Evolutionary conservation across 1,284 basidiomycete species (phyloP).

Genomic region (Microbotryum silenes-acaulis): DNA sequence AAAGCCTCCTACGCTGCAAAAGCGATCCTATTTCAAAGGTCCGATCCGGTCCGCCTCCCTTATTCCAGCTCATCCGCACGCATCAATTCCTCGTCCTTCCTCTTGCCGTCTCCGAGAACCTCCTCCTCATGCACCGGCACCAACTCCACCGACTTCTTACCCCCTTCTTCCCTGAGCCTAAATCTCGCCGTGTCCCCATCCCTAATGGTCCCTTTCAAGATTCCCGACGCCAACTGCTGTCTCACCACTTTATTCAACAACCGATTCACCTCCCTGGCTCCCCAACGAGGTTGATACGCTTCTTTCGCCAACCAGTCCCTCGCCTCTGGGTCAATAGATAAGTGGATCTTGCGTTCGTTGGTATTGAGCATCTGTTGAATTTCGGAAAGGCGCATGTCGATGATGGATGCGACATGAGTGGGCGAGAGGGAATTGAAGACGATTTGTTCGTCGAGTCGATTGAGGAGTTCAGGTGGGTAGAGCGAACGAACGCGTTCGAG

Average conservation of each 20-base stretch:
- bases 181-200: constrained; percentile 4
- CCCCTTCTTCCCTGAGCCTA: too few relatives aligned
- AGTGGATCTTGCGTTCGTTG: constrained; percentile 52
- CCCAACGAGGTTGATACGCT: constrained; percentile 78
- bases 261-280: constrained; percentile 58
- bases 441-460: constrained; percentile 35
- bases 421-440: constrained; percentile 84
- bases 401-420: constrained; percentile 65
- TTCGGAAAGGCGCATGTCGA: constrained; percentile 64
- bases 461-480: constrained; percentile 75
- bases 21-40: too few relatives aligned
- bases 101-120: too few relatives aligned
- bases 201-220: constrained; percentile 28
- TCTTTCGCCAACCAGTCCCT: constrained; percentile 64
- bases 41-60: too few relatives aligned
- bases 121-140: too few relatives aligned
- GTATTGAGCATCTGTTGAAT: constrained; percentile 59
- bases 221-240: constrained; percentile 33
- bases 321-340: constrained; percentile 62
- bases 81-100: too few relatives aligned
- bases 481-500: constrained; percentile 61
- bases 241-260: constrained; percentile 37
- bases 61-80: too few relatives aligned
- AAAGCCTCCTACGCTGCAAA: too few relatives aligned
- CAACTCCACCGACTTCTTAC: too few relatives aligned